Evolutionary conservation across 305 asterid genomes (phyloP), one percentile per base, ranked within the genome.

Genomic region (Galium porrigens): DNA sequence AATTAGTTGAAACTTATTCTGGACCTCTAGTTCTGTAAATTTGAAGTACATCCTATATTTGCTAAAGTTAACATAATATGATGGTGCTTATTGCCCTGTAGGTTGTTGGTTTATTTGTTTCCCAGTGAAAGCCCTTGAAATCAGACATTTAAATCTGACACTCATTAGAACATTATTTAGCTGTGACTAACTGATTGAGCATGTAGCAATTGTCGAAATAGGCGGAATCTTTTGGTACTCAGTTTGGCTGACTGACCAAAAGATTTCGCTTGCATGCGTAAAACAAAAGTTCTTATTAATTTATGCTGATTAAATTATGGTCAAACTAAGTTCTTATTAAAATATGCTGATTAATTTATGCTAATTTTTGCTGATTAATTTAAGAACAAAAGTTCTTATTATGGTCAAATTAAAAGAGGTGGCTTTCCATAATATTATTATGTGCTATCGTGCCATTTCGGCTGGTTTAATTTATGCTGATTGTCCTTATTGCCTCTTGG

Each of bases 401-500:
- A 4, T 5, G 54, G 12, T 27, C 67, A 61, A 61, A 63, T 10
- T n/a, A 29, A 39, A 63, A 25, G 58, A 48, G 9, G 32, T n/a
- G 15, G 37, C 4, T 30, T 8, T 27, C 30, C 11, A 15, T 3
- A 10, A n/a, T 22, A 8, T 17, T 48, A 17, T 32, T 49, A 18
- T 2, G 0, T 27, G 48, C 20, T 11, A 25, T 12, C 51, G 4
- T 27, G 51, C 44, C 56, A n/a, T 69, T 48, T 39, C 29, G 1
- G n/a, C 29, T 60, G 56, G 27, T 7, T 64, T 25, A 11, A 1
- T 48, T 42, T 18, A 9, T 39, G 57, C 59, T 68, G 68, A 41
- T 65, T 63, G 55, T 73, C 17, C 51, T 41, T 68, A 29, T n/a
- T 60, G 66, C 32, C 29, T 63, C 67, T 63, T 29, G 69, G 20